These are phyloP conservation scores for Lathyrus sativus DNA, from an alignment of 306 rosid genomes.

Conservation along the genomic window DNA sequence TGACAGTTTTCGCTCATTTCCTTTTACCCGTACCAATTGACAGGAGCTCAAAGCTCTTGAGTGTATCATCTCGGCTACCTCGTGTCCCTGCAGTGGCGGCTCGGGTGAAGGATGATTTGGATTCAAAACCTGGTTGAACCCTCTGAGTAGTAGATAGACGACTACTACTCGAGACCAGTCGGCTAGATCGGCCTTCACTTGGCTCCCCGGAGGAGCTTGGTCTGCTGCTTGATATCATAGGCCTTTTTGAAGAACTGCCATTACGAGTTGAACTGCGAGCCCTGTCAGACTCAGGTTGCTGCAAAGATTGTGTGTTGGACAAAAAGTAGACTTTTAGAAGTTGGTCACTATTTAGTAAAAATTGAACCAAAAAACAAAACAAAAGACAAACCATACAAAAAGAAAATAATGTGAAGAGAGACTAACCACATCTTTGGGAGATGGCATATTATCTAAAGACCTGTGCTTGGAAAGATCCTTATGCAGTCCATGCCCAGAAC, in stretches of 20 bases:
- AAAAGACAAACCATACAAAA: background rate
- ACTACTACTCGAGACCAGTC: slow-evolving; percentile 79
- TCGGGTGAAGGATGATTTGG: slow-evolving; percentile 73
- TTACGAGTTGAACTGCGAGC: slow-evolving; percentile 71
- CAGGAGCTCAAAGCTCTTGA: slow-evolving; percentile 85
- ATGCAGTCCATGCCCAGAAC: slow-evolving; percentile 61
- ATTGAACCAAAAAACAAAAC: background rate
- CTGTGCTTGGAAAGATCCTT: slow-evolving; percentile 70
- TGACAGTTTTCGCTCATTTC: slow-evolving; percentile 57
- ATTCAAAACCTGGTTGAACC: slow-evolving; percentile 76
- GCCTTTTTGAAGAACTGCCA: slow-evolving; percentile 79
- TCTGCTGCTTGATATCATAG: slow-evolving; percentile 70
- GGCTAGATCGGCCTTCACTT: slow-evolving; percentile 64
- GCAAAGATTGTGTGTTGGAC: slow-evolving; percentile 35
- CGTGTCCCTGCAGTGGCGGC: slow-evolving; percentile 56
- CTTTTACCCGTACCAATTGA: slow-evolving; percentile 85
- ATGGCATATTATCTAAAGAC: slow-evolving; percentile 67
- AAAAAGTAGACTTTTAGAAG: slow-evolving; percentile 1
- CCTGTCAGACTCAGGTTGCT: slow-evolving; percentile 79
- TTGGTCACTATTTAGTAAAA: background rate
- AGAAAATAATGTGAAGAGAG: background rate
- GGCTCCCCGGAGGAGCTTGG: slow-evolving; percentile 89
- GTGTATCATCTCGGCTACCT: slow-evolving; percentile 82
- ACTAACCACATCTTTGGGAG: slow-evolving; percentile 84
- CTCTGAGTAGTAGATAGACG: slow-evolving; percentile 87